Percentiles rank a stretch among this genome's conserved stretches.
Evolutionary conservation across 2,329 filamentous ascomycete species (phyloP).

Genomic region (Clonostachys chloroleuca): DNA sequence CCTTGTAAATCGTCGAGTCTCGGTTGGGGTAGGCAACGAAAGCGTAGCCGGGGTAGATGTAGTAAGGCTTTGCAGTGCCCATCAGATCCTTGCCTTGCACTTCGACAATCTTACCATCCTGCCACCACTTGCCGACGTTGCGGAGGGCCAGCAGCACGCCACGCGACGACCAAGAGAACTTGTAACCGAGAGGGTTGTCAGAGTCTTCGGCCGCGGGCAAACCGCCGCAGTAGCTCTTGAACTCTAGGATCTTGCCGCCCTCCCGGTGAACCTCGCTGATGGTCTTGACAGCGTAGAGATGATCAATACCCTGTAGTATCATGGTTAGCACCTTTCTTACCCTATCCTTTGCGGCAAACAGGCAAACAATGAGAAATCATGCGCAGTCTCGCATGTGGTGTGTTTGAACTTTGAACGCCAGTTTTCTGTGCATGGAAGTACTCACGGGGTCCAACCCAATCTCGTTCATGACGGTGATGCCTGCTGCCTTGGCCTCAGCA

Average conservation of each 20-base stretch:
- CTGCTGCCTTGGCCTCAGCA: slow-evolving; percentile 76
- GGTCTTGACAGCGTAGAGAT: slow-evolving; percentile 78
- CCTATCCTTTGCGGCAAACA: no score
- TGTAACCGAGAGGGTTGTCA: slow-evolving; percentile 88
- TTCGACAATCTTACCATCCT: slow-evolving; percentile 71
- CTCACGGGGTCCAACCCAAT: slow-evolving; percentile 56
- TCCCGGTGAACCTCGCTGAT: slow-evolving; percentile 84
- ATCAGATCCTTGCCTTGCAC: slow-evolving; percentile 67
- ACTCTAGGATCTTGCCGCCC: slow-evolving; percentile 80
- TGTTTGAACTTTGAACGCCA: no score
- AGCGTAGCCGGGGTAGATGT: slow-evolving; percentile 82
- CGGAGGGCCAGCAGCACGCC: slow-evolving; percentile 84
- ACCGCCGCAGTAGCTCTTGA: slow-evolving; percentile 83
- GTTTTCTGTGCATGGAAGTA: no score
- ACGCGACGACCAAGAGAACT: slow-evolving; percentile 77
- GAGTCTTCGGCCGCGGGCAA: slow-evolving; percentile 68
- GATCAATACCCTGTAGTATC: slow-evolving; percentile 53
- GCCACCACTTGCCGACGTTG: slow-evolving; percentile 80
- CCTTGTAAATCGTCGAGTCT: slow-evolving; percentile 81
- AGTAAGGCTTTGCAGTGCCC: slow-evolving; percentile 83
- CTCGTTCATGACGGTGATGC: slow-evolving; percentile 98
- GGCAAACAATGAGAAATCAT: no score
- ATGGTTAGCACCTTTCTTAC: no score
- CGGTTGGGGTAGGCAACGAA: slow-evolving; percentile 94
- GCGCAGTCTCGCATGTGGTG: no score